Evolutionary conservation across 768 basidiomycete genomes (phyloP), one percentile per base, ranked within the genome.

Genomic region (Mycena filopes): DNA sequence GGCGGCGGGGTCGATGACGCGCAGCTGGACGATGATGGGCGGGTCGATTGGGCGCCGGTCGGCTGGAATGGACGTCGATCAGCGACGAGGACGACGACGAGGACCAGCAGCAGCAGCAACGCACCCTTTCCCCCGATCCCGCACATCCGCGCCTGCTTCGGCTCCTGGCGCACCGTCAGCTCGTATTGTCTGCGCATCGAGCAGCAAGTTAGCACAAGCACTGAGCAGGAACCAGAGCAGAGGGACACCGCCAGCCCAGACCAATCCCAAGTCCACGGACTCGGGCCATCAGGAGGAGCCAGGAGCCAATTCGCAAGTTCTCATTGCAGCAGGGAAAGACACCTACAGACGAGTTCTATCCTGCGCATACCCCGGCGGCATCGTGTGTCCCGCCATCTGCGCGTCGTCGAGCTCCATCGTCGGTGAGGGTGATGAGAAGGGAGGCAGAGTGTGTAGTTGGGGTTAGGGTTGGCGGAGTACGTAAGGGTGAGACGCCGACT

Each of bases 1-100:
- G 31, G 56, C 49, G 23, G 50, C 46, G 61, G 87, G 89, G 79
- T 95, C 92, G 70, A 94, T 83, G 58, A 98, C 93, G 58, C 92
- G 89, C 10, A 98, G 88, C 77, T 97, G 95, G n/a, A 98, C 89
- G 79, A 98, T 96, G 20, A 96, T 96, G 1, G 96, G 95, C 0
- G 96, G 96, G 82, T 98, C 96, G 74, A 98, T 95, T 3, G 96
- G 96, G 40, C 96, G 85, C n/a, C 96, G 87, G 84, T 97, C 96
- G 59, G 94, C 95, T 92, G 79, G 55, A 29, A 21, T 12, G 40
- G 25, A 38, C n/a, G 36, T 25, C n/a, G 23, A 55, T 41, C 63
- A 45, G 48, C 55, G n/a, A n/a, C n/a, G n/a, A n/a, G n/a, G n/a
- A n/a, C n/a, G n/a, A n/a, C n/a, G n/a, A n/a, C n/a, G n/a, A n/a